phyloP scores from a whole-genome alignment of 208 protist genomes.

The Leishmania arabica region DNA sequence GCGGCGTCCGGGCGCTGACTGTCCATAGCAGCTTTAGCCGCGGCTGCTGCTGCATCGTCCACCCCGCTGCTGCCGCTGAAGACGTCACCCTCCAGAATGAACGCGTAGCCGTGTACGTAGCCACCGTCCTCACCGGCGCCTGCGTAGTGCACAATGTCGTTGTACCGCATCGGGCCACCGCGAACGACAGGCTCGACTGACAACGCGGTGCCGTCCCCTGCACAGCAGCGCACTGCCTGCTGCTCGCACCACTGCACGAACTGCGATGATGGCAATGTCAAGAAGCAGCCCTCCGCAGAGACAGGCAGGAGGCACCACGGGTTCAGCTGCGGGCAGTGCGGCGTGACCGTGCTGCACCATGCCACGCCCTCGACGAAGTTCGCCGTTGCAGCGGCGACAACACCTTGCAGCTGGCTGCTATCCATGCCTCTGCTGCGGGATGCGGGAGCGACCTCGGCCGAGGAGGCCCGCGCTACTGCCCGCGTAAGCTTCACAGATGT shows the following conservation, averaged over 20 bases:
- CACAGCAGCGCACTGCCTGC: constrained; percentile 32
- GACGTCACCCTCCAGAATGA: constrained; percentile 34
- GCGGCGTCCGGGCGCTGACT: constrained; percentile 3
- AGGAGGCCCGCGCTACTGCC: not conserved
- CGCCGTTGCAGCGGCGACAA: constrained; percentile 22
- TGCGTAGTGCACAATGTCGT: constrained; percentile 25
- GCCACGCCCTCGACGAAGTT: constrained; percentile 28
- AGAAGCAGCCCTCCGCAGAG: constrained; percentile 62
- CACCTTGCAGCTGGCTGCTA: constrained; percentile 12
- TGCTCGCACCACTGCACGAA: constrained; percentile 36
- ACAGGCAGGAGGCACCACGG: constrained; percentile 41
- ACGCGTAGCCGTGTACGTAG: constrained; percentile 59
- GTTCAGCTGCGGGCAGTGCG: constrained; percentile 27
- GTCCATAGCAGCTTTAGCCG: not conserved
- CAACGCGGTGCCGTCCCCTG: not conserved
- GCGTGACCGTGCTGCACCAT: constrained; percentile 16
- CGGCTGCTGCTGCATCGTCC: not conserved
- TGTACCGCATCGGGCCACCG: constrained; percentile 38
- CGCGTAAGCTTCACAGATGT: constrained; percentile 21
- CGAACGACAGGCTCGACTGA: constrained; percentile 6
- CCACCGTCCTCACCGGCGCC: constrained; percentile 18
- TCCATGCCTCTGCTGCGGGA: not conserved
- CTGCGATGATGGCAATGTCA: constrained; percentile 49
- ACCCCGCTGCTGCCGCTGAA: constrained; percentile 11
- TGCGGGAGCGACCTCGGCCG: not conserved